Evolutionary conservation across 169 alveolate species (phyloP).

Genomic region (Eimeria praecox): DNA sequence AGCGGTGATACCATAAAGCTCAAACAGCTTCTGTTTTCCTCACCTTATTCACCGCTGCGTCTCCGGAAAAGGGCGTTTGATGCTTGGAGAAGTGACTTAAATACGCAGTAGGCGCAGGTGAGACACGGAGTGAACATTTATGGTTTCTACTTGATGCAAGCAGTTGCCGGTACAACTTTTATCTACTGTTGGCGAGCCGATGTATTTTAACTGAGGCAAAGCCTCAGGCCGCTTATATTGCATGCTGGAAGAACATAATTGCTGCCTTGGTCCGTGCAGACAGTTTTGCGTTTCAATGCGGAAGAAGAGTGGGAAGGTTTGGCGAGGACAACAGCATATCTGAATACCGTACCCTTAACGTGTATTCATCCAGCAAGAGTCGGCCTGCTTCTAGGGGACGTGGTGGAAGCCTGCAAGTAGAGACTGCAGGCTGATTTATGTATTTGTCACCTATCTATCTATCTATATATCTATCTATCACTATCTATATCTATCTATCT

Average conservation of each 20-base stretch:
- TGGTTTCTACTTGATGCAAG: background rate
- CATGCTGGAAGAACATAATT: background rate
- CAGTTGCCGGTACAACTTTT: background rate
- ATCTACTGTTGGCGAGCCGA: background rate
- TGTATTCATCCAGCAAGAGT: background rate
- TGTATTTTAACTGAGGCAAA: background rate
- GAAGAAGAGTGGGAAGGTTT: background rate
- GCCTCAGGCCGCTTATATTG: background rate
- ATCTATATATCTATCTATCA: background rate
- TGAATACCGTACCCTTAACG: background rate
- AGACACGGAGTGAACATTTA: background rate
- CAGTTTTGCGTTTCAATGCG: background rate
- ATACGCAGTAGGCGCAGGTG: background rate
- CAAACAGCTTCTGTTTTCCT: background rate
- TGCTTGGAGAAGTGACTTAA: background rate
- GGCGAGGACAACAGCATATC: background rate
- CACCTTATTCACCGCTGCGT: background rate
- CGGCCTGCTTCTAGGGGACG: background rate
- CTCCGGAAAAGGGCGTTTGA: background rate
- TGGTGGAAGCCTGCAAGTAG: background rate
- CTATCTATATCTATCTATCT: background rate
- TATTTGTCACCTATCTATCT: background rate
- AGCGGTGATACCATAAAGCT: background rate
- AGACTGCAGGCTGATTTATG: background rate
- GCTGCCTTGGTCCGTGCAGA: background rate